Conservation (phyloP, 805 yeast species). For the Vanderwaltozyma tropicalis region DNA sequence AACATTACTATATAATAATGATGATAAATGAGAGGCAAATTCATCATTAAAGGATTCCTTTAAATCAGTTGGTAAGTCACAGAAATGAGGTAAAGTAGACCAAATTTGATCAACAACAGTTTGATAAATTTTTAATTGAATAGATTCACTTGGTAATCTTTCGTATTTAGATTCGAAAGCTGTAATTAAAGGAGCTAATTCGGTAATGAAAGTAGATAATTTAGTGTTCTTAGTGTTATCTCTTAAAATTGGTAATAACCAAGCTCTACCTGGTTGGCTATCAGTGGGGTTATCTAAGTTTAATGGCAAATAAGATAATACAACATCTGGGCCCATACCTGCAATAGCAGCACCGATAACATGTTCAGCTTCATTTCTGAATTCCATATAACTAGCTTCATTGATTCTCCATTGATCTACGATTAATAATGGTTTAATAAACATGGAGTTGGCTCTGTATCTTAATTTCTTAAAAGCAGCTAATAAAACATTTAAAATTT, state of each 20-base stretch:
- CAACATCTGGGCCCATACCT: conserved; percentile 78
- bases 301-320: conserved; percentile 65
- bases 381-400: conserved; percentile 47
- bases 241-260: conserved; percentile 85
- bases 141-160: conserved; percentile 41
- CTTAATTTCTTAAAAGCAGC: conserved; percentile 55
- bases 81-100: conserved; percentile 82
- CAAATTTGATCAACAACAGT: conserved; percentile 88
- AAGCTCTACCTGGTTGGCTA: conserved; percentile 75
- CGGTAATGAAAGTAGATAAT: conserved; percentile 48
- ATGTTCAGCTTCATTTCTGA: conserved; percentile 67
- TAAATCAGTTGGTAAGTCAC: conserved; percentile 77
- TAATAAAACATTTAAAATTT: conserved; percentile 57
- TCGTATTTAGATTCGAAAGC: conserved; percentile 42
- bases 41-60: conserved; percentile 51
- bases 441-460: conserved; percentile 58
- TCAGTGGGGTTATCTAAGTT: conserved; percentile 50
- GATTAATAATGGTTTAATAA: conserved; percentile 51
- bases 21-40: conserved; percentile 71
- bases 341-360: conserved; percentile 72
- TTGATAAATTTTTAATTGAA: conserved; percentile 66
- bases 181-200: conserved; percentile 56
- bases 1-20: conserved; percentile 60
- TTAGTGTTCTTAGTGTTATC: conserved; percentile 71
- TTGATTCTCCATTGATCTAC: conserved; percentile 83